These are phyloP conservation scores for Sherardia arvensis DNA, from an alignment of 257 asterid genomes.

Conservation along the genomic window DNA sequence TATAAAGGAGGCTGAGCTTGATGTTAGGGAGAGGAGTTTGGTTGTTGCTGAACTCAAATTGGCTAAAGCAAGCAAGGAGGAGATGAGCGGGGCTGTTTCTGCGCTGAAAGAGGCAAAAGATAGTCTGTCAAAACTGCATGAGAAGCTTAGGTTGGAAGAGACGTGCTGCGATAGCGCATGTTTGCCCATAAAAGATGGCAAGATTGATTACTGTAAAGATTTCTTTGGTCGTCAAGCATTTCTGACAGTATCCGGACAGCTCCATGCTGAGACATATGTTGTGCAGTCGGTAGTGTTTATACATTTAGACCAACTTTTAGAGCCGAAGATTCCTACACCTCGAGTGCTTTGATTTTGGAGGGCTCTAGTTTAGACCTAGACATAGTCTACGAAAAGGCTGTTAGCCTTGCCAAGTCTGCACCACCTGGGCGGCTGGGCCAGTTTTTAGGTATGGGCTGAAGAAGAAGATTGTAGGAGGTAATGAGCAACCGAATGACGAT, in stretches of 20 bases:
- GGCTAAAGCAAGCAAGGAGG: slow-evolving; percentile 68
- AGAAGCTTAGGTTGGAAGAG: slow-evolving; percentile 49
- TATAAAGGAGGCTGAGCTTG: too few relatives aligned
- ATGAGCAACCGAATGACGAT: slow-evolving; percentile 28
- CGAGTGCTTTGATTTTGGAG: slow-evolving; percentile 56
- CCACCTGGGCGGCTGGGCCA: slow-evolving; percentile 68
- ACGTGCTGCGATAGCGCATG: slow-evolving; percentile 50
- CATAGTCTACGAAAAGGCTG: slow-evolving; percentile 41
- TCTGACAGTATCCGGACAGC: slow-evolving; percentile 93
- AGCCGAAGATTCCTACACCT: slow-evolving; percentile 87
- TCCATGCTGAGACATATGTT: slow-evolving; percentile 92
- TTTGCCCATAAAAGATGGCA: slow-evolving; percentile 71
- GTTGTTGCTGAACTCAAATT: slow-evolving; percentile 52
- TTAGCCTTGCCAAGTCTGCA: slow-evolving; percentile 55
- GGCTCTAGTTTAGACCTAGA: slow-evolving; percentile 55
- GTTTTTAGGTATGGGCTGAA: slow-evolving; percentile 32
- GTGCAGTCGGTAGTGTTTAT: slow-evolving; percentile 86
- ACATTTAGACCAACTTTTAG: too few relatives aligned
- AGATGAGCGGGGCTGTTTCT: too few relatives aligned
- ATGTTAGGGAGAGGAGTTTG: slow-evolving; percentile 65
- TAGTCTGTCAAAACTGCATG: slow-evolving; percentile 47
- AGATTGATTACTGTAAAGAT: slow-evolving; percentile 72
- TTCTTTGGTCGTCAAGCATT: slow-evolving; percentile 88
- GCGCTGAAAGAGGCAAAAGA: too few relatives aligned
- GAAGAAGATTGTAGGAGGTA: slow-evolving; percentile 20